Evolutionary conservation across 2,329 filamentous ascomycete species (phyloP), one percentile per base, ranked within the genome.

Genomic region (Exophiala sideris): DNA sequence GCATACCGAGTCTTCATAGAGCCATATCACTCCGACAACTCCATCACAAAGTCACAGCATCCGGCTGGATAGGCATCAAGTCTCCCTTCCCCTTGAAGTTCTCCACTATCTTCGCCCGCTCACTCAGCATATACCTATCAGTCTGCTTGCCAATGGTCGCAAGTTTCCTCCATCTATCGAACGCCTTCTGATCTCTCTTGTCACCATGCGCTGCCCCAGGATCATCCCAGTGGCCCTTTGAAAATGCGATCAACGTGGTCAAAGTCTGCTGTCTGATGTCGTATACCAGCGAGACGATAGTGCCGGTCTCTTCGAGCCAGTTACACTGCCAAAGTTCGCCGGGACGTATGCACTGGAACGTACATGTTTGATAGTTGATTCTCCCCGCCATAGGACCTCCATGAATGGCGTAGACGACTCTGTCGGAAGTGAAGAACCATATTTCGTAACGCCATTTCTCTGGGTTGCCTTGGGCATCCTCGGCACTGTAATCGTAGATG

Each of bases 371-470:
- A 64, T 75, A 81, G 65, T 81, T 81, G 48, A 70, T 67, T 2
- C 78, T 73, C 2, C 79, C 79, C 0, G 76, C 75, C 80, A 84
- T 84, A 2, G 80, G 81, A 0, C 80, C 80, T 3, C 81, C 79
- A 59, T 83, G 80, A 50, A 84, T 84, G 20, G 76, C 75, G 60
- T 84, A 84, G 54, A 83, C 76, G 45, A 82, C 75, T 3, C 79
- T 74, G 50, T 74, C 68, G 14, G 75, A 67, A n/a, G 75, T 80
- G 61, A 78, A 79, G 67, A 82, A 82, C 80, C 81, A 83, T 63
- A 84, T 76, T 56, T 84, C 81, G 60, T 84, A 84, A 1, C 78
- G 75, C 81, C 80, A 84, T 64, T 80, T 83, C 48, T 82, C 77
- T 0, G 78, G 74, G 4, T 77, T 77, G 8, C 79, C 78, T 1